These are phyloP conservation scores for Taphrina flavorubra DNA, from an alignment of 1,139 yeast genomes.

Conservation along the genomic window DNA sequence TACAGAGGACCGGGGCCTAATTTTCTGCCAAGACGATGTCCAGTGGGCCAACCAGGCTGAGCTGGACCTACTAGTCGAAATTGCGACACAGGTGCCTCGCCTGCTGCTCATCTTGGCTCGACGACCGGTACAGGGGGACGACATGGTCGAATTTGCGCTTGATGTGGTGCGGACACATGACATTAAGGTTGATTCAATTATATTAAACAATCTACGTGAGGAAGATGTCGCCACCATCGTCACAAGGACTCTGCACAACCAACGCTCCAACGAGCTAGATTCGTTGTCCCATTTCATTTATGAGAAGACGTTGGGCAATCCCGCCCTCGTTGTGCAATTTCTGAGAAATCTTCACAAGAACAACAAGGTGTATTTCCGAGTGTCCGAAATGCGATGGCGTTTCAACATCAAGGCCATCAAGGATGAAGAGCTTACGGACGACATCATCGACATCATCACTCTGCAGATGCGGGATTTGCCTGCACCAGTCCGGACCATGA, in stretches of 20 bases:
- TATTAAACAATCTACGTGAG: constrained; percentile 6
- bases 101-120: constrained; percentile 17
- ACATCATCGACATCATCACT: constrained; percentile 12
- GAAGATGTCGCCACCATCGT: constrained; percentile 9
- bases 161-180: constrained; percentile 12
- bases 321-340: constrained; percentile 10
- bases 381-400: constrained; percentile 1
- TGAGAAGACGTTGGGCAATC: constrained; percentile 15
- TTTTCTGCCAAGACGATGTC: constrained; percentile 20
- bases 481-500: background rate
- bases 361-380: constrained; percentile 7
- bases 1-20: background rate
- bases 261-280: constrained; percentile 12
- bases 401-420: constrained; percentile 18
- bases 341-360: constrained; percentile 1
- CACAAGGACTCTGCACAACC: constrained; percentile 15
- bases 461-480: background rate
- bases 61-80: constrained; percentile 3
- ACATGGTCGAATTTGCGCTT: constrained; percentile 7
- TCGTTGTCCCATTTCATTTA: constrained; percentile 5
- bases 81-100: constrained; percentile 16
- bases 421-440: constrained; percentile 15
- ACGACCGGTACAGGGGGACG: constrained; percentile 11
- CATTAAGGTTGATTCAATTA: constrained; percentile 3
- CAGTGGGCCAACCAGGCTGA: constrained; percentile 31